Base-by-base conservation (phyloP, 78 protist genomes). In the Speleostelium caveatum region DNA sequence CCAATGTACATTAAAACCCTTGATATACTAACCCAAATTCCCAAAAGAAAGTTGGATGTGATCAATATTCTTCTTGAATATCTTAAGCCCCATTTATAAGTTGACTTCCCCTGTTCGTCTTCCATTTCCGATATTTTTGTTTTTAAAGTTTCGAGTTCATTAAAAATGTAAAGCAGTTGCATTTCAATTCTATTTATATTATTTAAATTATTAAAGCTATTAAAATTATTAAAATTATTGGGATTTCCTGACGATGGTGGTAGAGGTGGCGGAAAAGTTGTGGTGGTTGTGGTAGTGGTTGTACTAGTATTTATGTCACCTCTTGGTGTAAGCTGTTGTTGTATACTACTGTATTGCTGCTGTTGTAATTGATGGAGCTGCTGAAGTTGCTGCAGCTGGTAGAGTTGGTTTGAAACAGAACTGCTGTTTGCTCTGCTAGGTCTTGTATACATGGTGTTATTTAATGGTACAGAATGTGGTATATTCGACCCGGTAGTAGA, bases 1-100 rank as follows among this genome's bases (percentile, higher is more conserved):
- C 90, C 72, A 42, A 83, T 83, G n/a, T 83, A 83, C 90, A 83
- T 83, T 5, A 83, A 5, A 4, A 83, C 59, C 42, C 90, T 67
- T 21, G 59, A 36, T 2, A 83, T 83, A 26, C 73, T 58, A n/a
- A 83, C 90, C 90, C 90, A 83, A 24, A 83, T 83, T 41, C 90
- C 90, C 51, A 83, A 59, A 42, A 83, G 45, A 32, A 83, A 69
- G 17, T 67, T 83, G 0, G 62, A 41, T 5, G 76, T 83, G 12
- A 68, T 69, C 22, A 83, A 69, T 2, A 83, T 78, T 59, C 90
- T 53, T 30, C 90, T 53, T 1, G 90, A 72, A 42, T 83, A 83
- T 59, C 32, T 83, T 32, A 83, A 42, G 1, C 90, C 90, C 90
- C 90, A 83, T 14, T 69, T 69, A 32, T 73, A 32, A 21, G 62